Percentiles rank a stretch among this genome's conserved stretches.
Conservation (phyloP, 768 basidiomycete genomes). For the Daedaleopsis nitida region DNA sequence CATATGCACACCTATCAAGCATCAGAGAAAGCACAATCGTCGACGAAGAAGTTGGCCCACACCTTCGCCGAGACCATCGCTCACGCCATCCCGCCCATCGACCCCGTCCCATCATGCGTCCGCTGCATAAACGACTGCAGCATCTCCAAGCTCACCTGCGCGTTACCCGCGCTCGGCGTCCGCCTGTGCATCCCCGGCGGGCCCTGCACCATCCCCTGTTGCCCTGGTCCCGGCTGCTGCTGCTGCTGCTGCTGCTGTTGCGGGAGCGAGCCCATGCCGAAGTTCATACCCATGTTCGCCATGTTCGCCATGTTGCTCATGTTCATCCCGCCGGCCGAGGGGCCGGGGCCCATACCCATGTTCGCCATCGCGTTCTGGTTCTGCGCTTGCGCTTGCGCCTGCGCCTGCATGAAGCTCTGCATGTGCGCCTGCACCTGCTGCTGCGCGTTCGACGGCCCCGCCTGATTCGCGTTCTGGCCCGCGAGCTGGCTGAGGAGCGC, state of each 20-base stretch:
- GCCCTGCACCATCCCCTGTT: constrained; percentile 16
- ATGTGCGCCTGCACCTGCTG: neutral
- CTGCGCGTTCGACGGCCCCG: neutral
- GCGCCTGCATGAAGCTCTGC: neutral
- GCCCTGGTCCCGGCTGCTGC: constrained; percentile 2
- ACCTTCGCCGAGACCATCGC: neutral
- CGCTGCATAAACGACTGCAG: constrained; percentile 50
- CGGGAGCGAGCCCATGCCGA: constrained; percentile 7
- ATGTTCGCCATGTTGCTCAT: constrained; percentile 2
- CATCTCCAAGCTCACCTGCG: constrained; percentile 42
- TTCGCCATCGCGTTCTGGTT: constrained; percentile 7
- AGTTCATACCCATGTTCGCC: constrained; percentile 11
- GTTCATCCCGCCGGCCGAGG: constrained; percentile 3
- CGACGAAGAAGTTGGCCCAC: no score
- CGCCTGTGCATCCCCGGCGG: constrained; percentile 28
- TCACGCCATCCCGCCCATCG: constrained; percentile 19
- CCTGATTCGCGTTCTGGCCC: neutral
- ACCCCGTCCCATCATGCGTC: constrained; percentile 34
- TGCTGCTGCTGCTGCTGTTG: neutral
- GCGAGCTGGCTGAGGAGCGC: constrained; percentile 4
- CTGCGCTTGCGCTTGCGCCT: neutral
- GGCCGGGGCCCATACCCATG: constrained; percentile 1
- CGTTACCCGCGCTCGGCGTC: constrained; percentile 22
- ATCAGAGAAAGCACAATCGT: no score
- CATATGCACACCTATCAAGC: no score